A percentile compares a stretch with the other conserved stretches of the same genome.
Evolutionary conservation across 1,284 basidiomycete species (phyloP).

Genomic region (Leccinum fuscescens): DNA sequence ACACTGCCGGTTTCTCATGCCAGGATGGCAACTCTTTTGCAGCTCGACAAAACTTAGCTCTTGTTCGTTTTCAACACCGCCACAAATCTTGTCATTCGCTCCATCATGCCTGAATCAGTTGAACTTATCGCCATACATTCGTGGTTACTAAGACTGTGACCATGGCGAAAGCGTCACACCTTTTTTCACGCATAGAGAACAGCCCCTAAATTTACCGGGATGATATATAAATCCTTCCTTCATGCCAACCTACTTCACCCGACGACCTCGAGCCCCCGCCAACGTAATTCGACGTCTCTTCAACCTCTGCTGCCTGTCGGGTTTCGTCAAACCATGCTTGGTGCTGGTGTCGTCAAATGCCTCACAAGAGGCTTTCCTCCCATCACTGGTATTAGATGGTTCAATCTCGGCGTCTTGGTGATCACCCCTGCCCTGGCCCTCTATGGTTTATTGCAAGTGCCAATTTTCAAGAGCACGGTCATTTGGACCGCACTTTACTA

Average conservation of each 20-base stretch:
- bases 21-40: conserved; percentile 9
- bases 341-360: conserved; percentile 12
- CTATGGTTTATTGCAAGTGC: conserved; percentile 60
- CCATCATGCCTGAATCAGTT: conserved; percentile 15
- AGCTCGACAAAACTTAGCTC: neutral
- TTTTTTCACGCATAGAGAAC: conserved; percentile 17
- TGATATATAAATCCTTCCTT: conserved; percentile 28
- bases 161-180: conserved; percentile 22
- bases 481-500: conserved; percentile 68
- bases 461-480: conserved; percentile 49
- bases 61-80: conserved; percentile 13
- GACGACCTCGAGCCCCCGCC: conserved; percentile 9
- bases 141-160: conserved; percentile 13
- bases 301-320: neutral
- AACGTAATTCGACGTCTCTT: conserved; percentile 5
- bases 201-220: conserved; percentile 11
- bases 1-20: conserved; percentile 20
- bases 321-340: conserved; percentile 14
- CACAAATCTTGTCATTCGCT: conserved; percentile 15
- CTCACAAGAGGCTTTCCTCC: conserved; percentile 41
- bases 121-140: conserved; percentile 12
- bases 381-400: conserved; percentile 58
- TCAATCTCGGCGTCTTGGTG: conserved; percentile 64
- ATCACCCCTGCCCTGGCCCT: conserved; percentile 66
- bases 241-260: conserved; percentile 15